phyloP scores from a whole-genome alignment of 768 basidiomycete genomes.

The Erythrobasidium yunnanense region DNA sequence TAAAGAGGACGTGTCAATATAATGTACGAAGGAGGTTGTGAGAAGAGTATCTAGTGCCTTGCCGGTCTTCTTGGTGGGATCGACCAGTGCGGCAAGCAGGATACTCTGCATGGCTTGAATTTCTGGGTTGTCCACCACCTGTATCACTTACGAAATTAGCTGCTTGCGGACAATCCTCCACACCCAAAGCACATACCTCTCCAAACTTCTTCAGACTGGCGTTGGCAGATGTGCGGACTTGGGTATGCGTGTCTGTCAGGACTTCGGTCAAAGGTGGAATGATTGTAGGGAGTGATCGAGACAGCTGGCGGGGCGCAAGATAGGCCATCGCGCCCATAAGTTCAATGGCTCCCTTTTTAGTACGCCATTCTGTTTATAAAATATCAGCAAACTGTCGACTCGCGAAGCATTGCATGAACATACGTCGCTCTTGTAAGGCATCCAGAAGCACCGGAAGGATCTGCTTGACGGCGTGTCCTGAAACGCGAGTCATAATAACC shows the following conservation, averaged over 20 bases:
- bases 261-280: constrained; percentile 91
- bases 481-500: constrained; percentile 83
- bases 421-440: constrained; percentile 81
- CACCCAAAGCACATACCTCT: constrained; percentile 45
- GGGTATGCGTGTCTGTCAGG: constrained; percentile 91
- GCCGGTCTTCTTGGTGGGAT: constrained; percentile 73
- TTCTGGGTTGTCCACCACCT: constrained; percentile 90
- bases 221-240: constrained; percentile 85
- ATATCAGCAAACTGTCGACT: not conserved
- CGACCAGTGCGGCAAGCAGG: constrained; percentile 86
- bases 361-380: constrained; percentile 60
- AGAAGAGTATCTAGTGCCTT: constrained; percentile 72
- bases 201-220: constrained; percentile 94
- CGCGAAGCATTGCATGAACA: not conserved
- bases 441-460: constrained; percentile 79
- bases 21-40: constrained; percentile 93
- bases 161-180: not conserved
- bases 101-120: constrained; percentile 79
- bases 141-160: not conserved
- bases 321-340: constrained; percentile 97
- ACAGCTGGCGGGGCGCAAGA: constrained; percentile 88
- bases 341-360: constrained; percentile 90
- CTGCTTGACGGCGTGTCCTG: constrained; percentile 72
- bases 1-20: constrained; percentile 91
- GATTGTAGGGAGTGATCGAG: constrained; percentile 85